phyloP scores from a whole-genome alignment of 306 rosid genomes.

The Vigna hirtella region DNA sequence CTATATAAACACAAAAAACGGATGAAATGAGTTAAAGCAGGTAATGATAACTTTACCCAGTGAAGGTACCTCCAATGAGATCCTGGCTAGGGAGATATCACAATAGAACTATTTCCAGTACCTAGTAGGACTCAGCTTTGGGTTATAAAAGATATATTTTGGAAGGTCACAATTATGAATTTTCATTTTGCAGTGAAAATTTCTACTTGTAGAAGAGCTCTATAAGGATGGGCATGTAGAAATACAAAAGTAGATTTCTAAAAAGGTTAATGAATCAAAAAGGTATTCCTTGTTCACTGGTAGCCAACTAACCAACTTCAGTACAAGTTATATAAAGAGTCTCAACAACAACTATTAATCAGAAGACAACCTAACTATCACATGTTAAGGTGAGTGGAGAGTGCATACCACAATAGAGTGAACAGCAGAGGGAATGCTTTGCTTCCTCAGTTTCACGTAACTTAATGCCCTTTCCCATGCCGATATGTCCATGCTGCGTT shows the following conservation, averaged over 20 bases:
- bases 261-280: constrained; percentile 24
- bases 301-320: constrained; percentile 29
- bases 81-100: constrained; percentile 26
- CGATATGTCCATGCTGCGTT: constrained; percentile 99
- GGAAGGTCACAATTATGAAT: neutral
- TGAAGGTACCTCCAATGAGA: constrained; percentile 33
- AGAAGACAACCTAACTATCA: constrained; percentile 39
- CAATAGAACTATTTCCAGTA: constrained; percentile 35
- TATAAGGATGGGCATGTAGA: constrained; percentile 24
- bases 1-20: neutral
- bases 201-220: neutral
- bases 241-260: constrained; percentile 30
- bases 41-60: constrained; percentile 20
- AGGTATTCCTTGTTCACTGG: constrained; percentile 17
- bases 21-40: constrained; percentile 10
- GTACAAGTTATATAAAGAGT: constrained; percentile 31
- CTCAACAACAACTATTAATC: constrained; percentile 30
- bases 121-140: constrained; percentile 6
- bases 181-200: neutral
- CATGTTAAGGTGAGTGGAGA: constrained; percentile 37
- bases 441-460: constrained; percentile 72
- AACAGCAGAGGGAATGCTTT: constrained; percentile 80
- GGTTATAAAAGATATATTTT: neutral
- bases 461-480: constrained; percentile 88
- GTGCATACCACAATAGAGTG: constrained; percentile 92